Conservation (phyloP, 108 stramenopile species). For the Nannochloropsis oceanica region DNA sequence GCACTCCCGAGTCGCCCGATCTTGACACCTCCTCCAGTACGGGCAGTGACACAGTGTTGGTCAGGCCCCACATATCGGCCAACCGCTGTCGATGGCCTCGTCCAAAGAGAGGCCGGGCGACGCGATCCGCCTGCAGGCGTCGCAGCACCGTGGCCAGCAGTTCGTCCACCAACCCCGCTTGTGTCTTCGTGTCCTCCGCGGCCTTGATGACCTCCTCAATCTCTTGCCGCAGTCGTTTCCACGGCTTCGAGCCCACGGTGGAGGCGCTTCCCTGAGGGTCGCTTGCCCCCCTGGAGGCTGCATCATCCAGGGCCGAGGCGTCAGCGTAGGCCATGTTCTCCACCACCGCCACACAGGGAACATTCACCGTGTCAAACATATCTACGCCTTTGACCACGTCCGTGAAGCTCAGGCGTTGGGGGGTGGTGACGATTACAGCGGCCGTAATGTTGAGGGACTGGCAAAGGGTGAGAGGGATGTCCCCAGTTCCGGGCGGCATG, state of each 20-base stretch:
- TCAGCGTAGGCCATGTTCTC: constrained; percentile 83
- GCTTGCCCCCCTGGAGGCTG: constrained; percentile 23
- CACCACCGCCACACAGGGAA: constrained; percentile 81
- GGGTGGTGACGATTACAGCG: constrained; percentile 97
- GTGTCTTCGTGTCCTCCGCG: neutral
- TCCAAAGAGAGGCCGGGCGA: constrained; percentile 9
- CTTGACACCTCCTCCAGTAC: constrained; percentile 9
- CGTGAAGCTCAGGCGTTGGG: constrained; percentile 70
- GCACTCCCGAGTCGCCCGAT: constrained; percentile 17
- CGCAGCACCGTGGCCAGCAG: constrained; percentile 1
- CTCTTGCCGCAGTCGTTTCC: constrained; percentile 15
- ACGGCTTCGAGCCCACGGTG: neutral
- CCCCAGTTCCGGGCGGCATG: constrained; percentile 95
- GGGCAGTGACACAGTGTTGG: constrained; percentile 20
- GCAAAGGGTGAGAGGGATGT: constrained; percentile 87
- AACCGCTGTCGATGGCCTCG: constrained; percentile 17
- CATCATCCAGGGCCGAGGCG: constrained; percentile 33
- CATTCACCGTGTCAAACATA: constrained; percentile 80
- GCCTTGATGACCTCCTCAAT: constrained; percentile 1
- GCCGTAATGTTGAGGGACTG: constrained; percentile 81
- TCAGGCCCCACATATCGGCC: constrained; percentile 36
- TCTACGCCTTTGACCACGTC: constrained; percentile 92
- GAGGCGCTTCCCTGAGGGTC: constrained; percentile 2
- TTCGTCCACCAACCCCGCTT: neutral
- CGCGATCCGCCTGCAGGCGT: neutral